Evolutionary conservation across 257 asterid genomes (phyloP).

Genomic region (Petunia secreta): DNA sequence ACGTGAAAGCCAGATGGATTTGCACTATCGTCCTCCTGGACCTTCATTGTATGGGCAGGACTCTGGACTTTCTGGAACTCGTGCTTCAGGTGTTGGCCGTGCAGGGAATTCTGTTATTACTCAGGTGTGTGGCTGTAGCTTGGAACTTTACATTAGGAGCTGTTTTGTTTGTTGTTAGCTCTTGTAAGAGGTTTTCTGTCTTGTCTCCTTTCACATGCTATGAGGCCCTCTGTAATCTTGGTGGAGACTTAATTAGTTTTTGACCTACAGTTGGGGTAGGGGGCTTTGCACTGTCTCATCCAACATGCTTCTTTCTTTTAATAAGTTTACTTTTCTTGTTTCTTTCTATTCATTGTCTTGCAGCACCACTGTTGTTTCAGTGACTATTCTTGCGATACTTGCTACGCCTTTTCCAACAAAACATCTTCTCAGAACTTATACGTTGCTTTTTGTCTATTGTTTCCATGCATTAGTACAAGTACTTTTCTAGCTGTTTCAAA

Average conservation of each 20-base stretch:
- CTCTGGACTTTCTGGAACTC: constrained; percentile 57
- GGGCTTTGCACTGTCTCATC: neutral
- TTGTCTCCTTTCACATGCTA: constrained; percentile 2
- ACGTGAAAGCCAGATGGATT: constrained; percentile 64
- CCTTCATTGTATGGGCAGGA: constrained; percentile 65
- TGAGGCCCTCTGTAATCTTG: constrained; percentile 2
- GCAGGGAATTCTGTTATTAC: constrained; percentile 69
- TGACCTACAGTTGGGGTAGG: neutral
- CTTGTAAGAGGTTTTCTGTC: neutral
- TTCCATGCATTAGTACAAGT: too few species aligned
- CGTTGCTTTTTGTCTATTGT: neutral
- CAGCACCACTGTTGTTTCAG: neutral
- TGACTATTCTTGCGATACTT: neutral
- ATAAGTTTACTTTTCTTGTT: neutral
- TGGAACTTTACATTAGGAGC: neutral
- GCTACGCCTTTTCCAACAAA: neutral
- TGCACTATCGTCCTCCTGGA: constrained; percentile 48
- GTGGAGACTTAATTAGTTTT: neutral
- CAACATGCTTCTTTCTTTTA: neutral
- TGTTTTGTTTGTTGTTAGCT: neutral
- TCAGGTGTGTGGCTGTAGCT: constrained; percentile 56
- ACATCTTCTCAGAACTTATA: neutral
- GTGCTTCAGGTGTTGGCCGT: constrained; percentile 54
- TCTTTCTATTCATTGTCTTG: neutral
- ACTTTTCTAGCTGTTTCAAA: neutral